phyloP scores from a whole-genome alignment of 805 yeast species.

The Schizosaccharomyces lindneri region DNA sequence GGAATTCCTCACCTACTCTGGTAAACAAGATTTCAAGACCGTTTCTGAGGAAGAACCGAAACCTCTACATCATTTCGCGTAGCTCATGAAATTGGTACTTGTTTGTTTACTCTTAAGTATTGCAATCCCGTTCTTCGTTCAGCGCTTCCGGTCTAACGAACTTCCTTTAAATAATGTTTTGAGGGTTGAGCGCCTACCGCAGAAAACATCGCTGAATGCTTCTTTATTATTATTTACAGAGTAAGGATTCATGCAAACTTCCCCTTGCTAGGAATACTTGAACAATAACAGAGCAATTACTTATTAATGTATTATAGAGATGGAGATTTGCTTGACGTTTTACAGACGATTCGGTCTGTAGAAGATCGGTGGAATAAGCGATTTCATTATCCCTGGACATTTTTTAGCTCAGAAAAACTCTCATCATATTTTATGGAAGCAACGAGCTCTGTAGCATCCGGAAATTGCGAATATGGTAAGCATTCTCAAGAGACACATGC shows the following conservation, averaged over 20 bases:
- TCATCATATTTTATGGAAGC: constrained; percentile 38
- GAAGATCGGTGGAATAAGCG: constrained; percentile 60
- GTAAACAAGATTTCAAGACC: no score
- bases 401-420: constrained; percentile 60
- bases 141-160: no score
- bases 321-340: constrained; percentile 30
- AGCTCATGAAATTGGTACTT: no score
- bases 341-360: constrained; percentile 38
- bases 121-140: no score
- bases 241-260: not conserved
- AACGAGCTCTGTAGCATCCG: constrained; percentile 32
- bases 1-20: no score
- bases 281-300: no score
- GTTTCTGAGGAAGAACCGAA: no score
- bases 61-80: no score
- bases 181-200: not conserved
- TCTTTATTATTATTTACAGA: not conserved
- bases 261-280: no score
- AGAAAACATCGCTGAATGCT: not conserved
- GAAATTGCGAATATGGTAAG: constrained; percentile 31
- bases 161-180: not conserved
- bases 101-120: no score
- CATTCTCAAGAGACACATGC: constrained; percentile 17
- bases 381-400: constrained; percentile 77
- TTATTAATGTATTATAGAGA: constrained; percentile 19